Evolutionary conservation across 148 eudicot genomes (phyloP).

Genomic region (Cornus kousa): DNA sequence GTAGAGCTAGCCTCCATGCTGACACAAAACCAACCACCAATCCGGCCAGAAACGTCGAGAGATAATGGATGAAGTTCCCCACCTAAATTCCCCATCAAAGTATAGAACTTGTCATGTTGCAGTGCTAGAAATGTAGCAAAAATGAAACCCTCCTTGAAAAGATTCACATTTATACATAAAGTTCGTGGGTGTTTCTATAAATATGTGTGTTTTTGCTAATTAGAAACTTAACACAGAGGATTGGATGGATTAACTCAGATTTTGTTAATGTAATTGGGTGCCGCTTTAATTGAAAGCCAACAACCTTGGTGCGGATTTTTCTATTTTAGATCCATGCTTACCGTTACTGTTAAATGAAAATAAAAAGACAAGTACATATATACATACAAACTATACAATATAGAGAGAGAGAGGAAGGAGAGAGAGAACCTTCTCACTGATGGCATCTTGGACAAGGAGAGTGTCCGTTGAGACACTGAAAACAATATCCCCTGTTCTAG

Average conservation of each 20-base stretch:
- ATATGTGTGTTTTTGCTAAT: too few species aligned
- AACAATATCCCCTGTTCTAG: slow-evolving; percentile 98
- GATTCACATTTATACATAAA: too few species aligned
- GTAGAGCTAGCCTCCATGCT: slow-evolving; percentile 94
- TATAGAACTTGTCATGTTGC: neutral
- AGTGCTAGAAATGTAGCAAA: neutral
- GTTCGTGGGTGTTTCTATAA: too few species aligned
- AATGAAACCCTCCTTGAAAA: too few species aligned
- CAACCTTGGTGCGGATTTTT: too few species aligned
- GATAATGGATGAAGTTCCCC: slow-evolving; percentile 96
- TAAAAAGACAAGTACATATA: too few species aligned
- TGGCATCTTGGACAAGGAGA: slow-evolving; percentile 99
- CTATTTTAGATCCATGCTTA: too few species aligned
- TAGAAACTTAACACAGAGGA: too few species aligned
- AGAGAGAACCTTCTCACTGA: slow-evolving; percentile 82
- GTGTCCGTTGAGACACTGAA: slow-evolving; percentile 96
- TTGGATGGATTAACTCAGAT: too few species aligned
- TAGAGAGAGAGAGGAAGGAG: slow-evolving; percentile 3
- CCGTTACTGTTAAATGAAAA: too few species aligned
- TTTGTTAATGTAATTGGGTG: too few species aligned
- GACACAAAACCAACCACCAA: slow-evolving; percentile 99
- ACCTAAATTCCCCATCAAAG: slow-evolving; percentile 45
- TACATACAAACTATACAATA: neutral
- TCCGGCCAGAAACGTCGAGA: slow-evolving; percentile 96
- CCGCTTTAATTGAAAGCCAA: too few species aligned